Evolutionary conservation across 306 rosid genomes (phyloP), one percentile per base, ranked within the genome.

Genomic region (Spatholobus suberectus): DNA sequence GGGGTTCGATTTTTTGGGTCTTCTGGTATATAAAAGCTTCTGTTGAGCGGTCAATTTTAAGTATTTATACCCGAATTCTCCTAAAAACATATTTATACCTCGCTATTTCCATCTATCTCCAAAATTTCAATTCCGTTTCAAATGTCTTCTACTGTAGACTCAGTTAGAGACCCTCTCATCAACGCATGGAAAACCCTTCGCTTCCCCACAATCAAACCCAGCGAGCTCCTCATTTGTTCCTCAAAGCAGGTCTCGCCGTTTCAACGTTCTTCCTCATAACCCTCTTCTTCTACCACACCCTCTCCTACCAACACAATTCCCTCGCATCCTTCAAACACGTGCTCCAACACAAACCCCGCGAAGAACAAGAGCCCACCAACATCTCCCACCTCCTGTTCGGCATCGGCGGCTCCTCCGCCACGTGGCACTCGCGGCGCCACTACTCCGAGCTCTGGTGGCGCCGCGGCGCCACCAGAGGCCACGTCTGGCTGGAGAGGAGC

Each of bases 401-500:
- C 15, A 88, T 92, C 10, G 93, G 87, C 5, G 93, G 90, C 62
- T 89, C 96, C 0, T 24, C 66, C 5, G 43, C 75, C 62, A 87
- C 92, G 0, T 92, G 97, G 98, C 34, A 78, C 23, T 23, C 59
- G 1, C 93, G 96, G 7, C 87, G 75, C 18, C 74, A 52, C 21
- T 94, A 90, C 83, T 54, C 17, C 0, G 89, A 92, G 55, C 86
- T 91, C 3, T 94, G 93, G 91, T 92, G 98, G 98, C 86, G 52
- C 15, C 90, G 79, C 0, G 73, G 66, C 59, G 10, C 58, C 61
- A 89, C 91, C 13, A 84, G 90, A 24, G 97, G 97, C 0, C 89
- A 78, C 8, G 91, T 94, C 0, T 94, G 98, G 98, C 58, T 94
- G 0, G 97, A 92, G 0, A 29, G 47, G 0, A 59, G 75, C 6